phyloP scores from a whole-genome alignment of 176 grass and related monocot genomes.

The Panicum miliaceum region DNA sequence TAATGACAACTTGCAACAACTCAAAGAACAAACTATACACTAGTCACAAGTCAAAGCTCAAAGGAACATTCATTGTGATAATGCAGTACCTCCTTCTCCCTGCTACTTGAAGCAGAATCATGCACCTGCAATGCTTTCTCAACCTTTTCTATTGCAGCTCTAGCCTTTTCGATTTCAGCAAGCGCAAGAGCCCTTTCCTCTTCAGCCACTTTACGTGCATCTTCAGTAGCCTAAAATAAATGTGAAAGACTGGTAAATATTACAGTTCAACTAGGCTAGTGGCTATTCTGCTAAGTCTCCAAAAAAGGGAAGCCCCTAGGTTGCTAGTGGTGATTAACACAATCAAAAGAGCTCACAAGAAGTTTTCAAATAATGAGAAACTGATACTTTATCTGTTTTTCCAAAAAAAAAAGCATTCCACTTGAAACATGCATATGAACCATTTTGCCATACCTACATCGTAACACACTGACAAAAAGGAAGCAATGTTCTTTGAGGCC shows the following conservation, averaged over 20 bases:
- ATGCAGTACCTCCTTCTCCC: slow-evolving; percentile 69
- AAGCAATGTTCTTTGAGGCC: slow-evolving; percentile 2
- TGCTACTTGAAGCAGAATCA: slow-evolving; percentile 63
- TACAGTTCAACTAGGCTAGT: background rate
- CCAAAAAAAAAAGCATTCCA: background rate
- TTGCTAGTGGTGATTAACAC: slow-evolving; percentile 9
- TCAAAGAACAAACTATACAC: slow-evolving; percentile 21
- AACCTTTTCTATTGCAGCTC: slow-evolving; percentile 71
- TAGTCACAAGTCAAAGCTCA: slow-evolving; percentile 27
- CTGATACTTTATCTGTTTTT: background rate
- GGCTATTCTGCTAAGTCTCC: background rate
- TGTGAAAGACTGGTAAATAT: background rate
- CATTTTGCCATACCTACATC: background rate
- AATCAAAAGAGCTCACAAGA: background rate
- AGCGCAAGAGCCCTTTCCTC: slow-evolving; percentile 88
- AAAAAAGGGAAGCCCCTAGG: background rate
- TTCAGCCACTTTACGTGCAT: slow-evolving; percentile 88
- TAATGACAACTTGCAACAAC: slow-evolving; percentile 7
- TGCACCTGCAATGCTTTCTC: slow-evolving; percentile 74
- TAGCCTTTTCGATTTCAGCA: slow-evolving; percentile 93
- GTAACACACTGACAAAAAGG: background rate
- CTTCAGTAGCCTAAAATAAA: slow-evolving; percentile 80
- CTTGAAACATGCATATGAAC: background rate
- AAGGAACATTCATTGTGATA: slow-evolving; percentile 38
- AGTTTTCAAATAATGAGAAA: slow-evolving; percentile 13